These are phyloP conservation scores for Anacardium occidentale DNA, from an alignment of 345 rosid species.

Conservation along the genomic window DNA sequence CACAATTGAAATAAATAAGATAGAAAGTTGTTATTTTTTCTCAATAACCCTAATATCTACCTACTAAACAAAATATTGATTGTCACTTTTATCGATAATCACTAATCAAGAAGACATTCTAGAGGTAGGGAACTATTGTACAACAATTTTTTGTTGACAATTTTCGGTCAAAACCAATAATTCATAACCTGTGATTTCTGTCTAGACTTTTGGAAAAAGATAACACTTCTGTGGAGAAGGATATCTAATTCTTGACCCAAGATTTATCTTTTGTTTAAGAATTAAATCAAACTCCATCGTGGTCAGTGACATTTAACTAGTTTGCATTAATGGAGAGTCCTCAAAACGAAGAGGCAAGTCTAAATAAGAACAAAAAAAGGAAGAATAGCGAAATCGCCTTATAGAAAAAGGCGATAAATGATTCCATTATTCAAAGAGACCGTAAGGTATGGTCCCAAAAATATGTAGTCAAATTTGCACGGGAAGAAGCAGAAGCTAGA, in stretches of 20 bases:
- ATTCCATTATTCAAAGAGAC: not conserved
- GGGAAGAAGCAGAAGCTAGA: slow-evolving; percentile 3
- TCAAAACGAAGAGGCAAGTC: not conserved
- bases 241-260: not conserved
- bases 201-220: not conserved
- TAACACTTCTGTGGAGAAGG: not conserved
- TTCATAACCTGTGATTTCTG: not conserved
- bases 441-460: slow-evolving; percentile 2
- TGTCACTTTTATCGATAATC: too few relatives aligned
- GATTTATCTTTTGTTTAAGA: not conserved
- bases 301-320: too few relatives aligned
- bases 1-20: too few relatives aligned
- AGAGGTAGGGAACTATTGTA: too few relatives aligned
- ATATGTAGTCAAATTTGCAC: slow-evolving; percentile 8
- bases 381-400: not conserved
- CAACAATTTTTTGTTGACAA: not conserved
- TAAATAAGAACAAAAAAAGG: not conserved
- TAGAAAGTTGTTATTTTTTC: too few relatives aligned
- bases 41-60: too few relatives aligned
- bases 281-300: not conserved
- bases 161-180: not conserved
- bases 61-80: too few relatives aligned
- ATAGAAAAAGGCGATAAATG: not conserved
- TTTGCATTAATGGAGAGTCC: not conserved
- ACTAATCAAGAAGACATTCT: too few relatives aligned